Conservation (phyloP, 2,329 filamentous ascomycete species). For the Aplosporella prunicola region DNA sequence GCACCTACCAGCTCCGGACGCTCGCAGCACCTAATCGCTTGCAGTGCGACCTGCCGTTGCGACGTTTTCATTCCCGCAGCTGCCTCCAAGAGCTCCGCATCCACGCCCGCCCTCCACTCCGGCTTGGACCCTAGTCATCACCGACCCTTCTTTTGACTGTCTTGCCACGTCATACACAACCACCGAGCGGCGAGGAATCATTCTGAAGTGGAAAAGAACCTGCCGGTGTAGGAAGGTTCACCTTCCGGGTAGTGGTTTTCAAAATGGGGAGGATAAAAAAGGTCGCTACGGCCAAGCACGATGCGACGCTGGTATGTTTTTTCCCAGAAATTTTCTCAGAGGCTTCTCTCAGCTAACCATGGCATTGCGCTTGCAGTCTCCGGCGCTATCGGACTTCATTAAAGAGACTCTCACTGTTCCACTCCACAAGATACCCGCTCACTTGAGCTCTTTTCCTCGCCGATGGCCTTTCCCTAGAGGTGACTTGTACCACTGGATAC, state of each 20-base stretch:
- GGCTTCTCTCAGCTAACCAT: conserved; percentile 1
- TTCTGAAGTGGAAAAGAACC: conserved; percentile 7
- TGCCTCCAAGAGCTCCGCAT: no score
- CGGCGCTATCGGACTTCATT: conserved; percentile 77
- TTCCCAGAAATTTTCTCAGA: conserved; percentile 5
- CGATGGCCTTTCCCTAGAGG: conserved; percentile 93
- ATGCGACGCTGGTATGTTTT: conserved; percentile 39
- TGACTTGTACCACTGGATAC: conserved; percentile 97
- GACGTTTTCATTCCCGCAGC: no score
- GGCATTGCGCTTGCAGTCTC: conserved; percentile 51
- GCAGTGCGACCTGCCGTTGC: no score
- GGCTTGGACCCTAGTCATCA: no score
- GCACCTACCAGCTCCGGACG: conserved; percentile 5
- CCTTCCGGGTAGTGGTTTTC: conserved; percentile 27
- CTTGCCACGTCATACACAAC: no score
- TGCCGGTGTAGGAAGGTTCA: conserved; percentile 19
- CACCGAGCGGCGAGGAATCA: no score
- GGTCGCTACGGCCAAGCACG: conserved; percentile 44
- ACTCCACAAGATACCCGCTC: conserved; percentile 65
- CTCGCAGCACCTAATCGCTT: no score
- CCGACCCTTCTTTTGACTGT: no score
- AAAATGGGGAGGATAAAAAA: conserved; percentile 48
- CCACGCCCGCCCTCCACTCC: no score
- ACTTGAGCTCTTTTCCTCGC: conserved; percentile 71
- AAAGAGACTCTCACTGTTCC: conserved; percentile 57